Evolutionary conservation across 2,329 filamentous ascomycete genomes (phyloP), one percentile per base, ranked within the genome.

Genomic region (Cordyceps cateniannulata): DNA sequence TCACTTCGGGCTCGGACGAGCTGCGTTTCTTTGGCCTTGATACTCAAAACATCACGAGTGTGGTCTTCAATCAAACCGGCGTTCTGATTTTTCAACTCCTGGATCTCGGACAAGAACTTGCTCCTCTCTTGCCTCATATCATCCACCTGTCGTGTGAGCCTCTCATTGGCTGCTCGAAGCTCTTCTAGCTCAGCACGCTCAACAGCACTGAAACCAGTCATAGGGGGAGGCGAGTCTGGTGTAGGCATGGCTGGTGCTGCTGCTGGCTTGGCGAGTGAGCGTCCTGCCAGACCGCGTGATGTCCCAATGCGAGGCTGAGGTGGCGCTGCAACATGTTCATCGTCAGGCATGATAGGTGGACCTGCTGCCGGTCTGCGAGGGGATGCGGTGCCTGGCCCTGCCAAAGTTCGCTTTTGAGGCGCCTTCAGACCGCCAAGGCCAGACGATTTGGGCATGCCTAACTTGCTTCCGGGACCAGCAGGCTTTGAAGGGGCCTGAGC

Each of bases 1-100:
- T 99, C 95, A 65, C 90, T 92, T 59, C 93, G 84, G 12, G 95
- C 93, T 49, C 95, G 88, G 10, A 98, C 93, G 5, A 99, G 83
- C 69, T 99, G 95, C 3, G 95, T 98, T 74, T 99, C 95, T 75
- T 99, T 99, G 16, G 95, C 95, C 73, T 98, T 98, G 77, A 99
- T 96, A 67, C 92, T 95, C 47, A 99, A 81, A 0, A 97, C 91
- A 69, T 99, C 93, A 52, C 93, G 84, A 0, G 95, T 99, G 72
- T 98, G 93, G 69, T 98, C 93, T 75, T 99, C 95, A 63, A 99
- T 99, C 38, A 99, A 81, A 64, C 95, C 89, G 25, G 95, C 95
- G 69, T 99, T 99, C 72, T 97, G 91, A 69, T 96, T 96, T 76
- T 97, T 96, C 32, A 99, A 82, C 74, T 98, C 95, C 66, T 93